Evolutionary conservation across 108 stramenopile genomes (phyloP).

Genomic region (Parietichytrium sp.): DNA sequence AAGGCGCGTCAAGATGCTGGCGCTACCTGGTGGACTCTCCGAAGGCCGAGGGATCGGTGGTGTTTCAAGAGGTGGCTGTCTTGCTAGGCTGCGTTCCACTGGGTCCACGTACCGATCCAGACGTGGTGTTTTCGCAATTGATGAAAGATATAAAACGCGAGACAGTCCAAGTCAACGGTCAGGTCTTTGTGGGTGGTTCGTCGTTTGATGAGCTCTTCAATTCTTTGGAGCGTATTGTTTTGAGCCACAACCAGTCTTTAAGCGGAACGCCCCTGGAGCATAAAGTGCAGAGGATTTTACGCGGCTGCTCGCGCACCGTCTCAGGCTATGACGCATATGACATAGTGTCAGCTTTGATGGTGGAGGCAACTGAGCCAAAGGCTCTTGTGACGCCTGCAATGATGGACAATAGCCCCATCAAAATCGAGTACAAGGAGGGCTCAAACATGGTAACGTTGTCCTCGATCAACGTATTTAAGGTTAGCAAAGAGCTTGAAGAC

Average conservation of each 20-base stretch:
- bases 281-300: background rate
- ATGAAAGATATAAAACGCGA: constrained; percentile 38
- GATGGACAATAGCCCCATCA: constrained; percentile 36
- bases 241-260: background rate
- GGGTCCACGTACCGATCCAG: background rate
- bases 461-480: constrained; percentile 8
- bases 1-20: background rate
- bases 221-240: background rate
- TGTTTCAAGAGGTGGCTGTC: background rate
- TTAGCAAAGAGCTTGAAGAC: constrained; percentile 17
- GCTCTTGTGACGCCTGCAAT: constrained; percentile 24
- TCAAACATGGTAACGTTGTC: background rate
- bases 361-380: background rate
- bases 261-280: background rate
- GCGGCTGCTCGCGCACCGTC: constrained; percentile 20
- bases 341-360: background rate
- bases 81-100: constrained; percentile 33
- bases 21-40: background rate
- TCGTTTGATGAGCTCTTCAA: background rate
- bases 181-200: background rate
- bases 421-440: background rate
- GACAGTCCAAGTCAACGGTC: background rate
- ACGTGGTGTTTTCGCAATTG: constrained; percentile 18
- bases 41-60: background rate
- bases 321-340: background rate